Conservation (phyloP, 140 eudicot genomes). For the Cichorium intybus region DNA sequence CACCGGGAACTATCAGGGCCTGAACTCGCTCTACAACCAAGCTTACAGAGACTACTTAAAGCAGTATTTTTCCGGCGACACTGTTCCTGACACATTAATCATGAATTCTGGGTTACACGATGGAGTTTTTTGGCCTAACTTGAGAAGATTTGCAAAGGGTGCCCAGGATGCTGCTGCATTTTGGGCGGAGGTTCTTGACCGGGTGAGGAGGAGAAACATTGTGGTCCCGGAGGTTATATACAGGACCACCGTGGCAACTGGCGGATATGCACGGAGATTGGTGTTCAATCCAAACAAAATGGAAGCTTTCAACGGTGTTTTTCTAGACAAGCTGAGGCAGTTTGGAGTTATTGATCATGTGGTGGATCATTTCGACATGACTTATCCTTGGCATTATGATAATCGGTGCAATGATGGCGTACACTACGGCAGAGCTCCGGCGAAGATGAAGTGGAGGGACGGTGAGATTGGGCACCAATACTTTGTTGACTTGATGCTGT, state of each 20-base stretch:
- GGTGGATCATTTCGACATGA: slow-evolving; percentile 84
- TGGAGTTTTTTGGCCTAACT: slow-evolving; percentile 70
- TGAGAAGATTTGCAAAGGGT: slow-evolving; percentile 62
- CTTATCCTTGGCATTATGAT: slow-evolving; percentile 94
- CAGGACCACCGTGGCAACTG: slow-evolving; percentile 84
- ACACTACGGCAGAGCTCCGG: slow-evolving; percentile 92
- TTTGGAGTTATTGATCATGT: slow-evolving; percentile 51
- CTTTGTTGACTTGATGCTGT: slow-evolving; percentile 86
- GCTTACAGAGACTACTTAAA: slow-evolving; percentile 57
- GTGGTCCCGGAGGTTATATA: slow-evolving; percentile 52
- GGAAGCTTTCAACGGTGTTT: slow-evolving; percentile 89
- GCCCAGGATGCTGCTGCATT: slow-evolving; percentile 73
- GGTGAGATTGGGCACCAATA: slow-evolving; percentile 95
- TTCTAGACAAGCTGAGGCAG: slow-evolving; percentile 62
- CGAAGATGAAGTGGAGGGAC: slow-evolving; percentile 77
- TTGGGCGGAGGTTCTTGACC: slow-evolving; percentile 69
- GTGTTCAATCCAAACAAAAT: slow-evolving; percentile 78
- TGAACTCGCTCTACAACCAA: slow-evolving; percentile 57
- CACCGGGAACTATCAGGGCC: slow-evolving; percentile 62
- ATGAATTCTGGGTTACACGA: slow-evolving; percentile 97
- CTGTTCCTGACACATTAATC: slow-evolving; percentile 76
- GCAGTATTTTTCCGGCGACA: slow-evolving; percentile 53
- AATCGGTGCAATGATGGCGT: slow-evolving; percentile 93
- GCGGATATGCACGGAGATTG: slow-evolving; percentile 75
- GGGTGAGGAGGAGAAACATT: slow-evolving; percentile 42